These are phyloP conservation scores for Fusarium sp. DNA, from an alignment of 2,329 filamentous ascomycete genomes.

Conservation along the genomic window DNA sequence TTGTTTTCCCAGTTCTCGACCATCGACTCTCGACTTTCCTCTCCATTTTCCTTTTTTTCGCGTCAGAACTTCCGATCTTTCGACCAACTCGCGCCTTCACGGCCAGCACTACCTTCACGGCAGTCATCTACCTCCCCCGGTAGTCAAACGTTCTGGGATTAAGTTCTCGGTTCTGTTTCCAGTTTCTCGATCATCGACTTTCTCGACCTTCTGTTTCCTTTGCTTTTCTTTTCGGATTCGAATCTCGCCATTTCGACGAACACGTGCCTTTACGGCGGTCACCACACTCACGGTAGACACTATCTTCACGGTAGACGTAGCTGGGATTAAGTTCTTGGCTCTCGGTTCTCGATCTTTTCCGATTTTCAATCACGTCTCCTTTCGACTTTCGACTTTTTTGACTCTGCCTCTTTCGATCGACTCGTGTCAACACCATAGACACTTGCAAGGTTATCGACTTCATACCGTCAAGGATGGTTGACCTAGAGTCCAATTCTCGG, in stretches of 20 bases:
- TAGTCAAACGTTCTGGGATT: not conserved
- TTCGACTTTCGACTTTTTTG: not conserved
- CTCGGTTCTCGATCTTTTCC: not conserved
- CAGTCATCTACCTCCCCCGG: not conserved
- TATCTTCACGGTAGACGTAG: not conserved
- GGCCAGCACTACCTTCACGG: not conserved
- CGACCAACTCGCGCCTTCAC: not conserved
- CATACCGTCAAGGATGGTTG: not conserved
- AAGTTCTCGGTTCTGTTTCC: not conserved
- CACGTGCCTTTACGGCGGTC: not conserved
- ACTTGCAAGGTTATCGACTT: not conserved
- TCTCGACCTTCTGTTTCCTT: not conserved
- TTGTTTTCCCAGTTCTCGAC: not conserved
- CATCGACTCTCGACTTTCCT: not conserved
- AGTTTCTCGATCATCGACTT: not conserved
- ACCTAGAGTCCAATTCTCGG: not conserved
- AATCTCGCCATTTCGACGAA: not conserved
- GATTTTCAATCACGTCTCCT: not conserved
- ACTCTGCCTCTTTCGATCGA: not conserved
- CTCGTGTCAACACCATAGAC: not conserved
- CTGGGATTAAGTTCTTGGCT: not conserved
- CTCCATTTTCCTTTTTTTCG: not conserved
- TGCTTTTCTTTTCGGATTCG: not conserved
- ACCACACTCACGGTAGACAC: not conserved
- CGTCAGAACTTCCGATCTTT: not conserved